Conservation (phyloP, 768 basidiomycete genomes). For the Sarcodon aspratus region DNA sequence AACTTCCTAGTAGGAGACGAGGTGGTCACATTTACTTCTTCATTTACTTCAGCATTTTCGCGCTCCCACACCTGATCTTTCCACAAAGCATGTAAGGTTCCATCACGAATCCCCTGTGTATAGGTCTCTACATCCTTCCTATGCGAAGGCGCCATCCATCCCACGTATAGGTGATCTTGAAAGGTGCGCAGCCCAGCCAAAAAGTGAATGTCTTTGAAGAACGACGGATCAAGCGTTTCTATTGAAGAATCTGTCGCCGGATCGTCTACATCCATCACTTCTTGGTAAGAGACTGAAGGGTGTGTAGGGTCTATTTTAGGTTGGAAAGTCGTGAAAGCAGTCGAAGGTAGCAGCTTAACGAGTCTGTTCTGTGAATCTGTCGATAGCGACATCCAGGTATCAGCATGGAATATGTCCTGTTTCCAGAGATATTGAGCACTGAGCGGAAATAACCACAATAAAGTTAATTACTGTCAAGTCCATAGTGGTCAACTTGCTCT, state of each 20-base stretch:
- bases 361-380: constrained; percentile 13
- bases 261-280: constrained; percentile 7
- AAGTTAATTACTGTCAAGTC: constrained; percentile 32
- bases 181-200: constrained; percentile 43
- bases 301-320: constrained; percentile 13
- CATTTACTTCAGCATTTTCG: constrained; percentile 20
- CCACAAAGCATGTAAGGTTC: constrained; percentile 43
- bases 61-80: constrained; percentile 53
- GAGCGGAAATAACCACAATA: neutral
- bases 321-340: constrained; percentile 13
- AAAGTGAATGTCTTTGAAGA: constrained; percentile 44
- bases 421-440: neutral
- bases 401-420: constrained; percentile 13
- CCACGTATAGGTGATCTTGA: constrained; percentile 46
- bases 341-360: constrained; percentile 15
- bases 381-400: constrained; percentile 15
- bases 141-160: constrained; percentile 37
- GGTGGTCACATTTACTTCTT: neutral
- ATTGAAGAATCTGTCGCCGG: neutral
- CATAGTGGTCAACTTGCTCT: constrained; percentile 35
- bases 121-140: constrained; percentile 29
- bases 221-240: constrained; percentile 19
- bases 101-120: constrained; percentile 29
- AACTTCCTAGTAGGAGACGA: too few species aligned
- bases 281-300: constrained; percentile 5